phyloP scores from a whole-genome alignment of 768 basidiomycete genomes.

The Strobilomyces confusus region DNA sequence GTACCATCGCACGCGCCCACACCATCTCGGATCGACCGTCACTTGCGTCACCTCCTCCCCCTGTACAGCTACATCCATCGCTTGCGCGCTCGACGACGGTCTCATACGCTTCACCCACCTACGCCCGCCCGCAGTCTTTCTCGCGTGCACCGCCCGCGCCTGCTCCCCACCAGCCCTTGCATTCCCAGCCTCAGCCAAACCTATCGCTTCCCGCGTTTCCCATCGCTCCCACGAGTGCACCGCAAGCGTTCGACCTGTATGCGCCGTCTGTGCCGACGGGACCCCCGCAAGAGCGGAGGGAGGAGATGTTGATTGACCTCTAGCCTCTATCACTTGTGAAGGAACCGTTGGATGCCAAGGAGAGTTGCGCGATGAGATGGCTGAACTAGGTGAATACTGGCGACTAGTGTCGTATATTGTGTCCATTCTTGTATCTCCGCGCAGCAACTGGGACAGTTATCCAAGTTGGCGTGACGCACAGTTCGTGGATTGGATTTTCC shows the following conservation, averaged over 20 bases:
- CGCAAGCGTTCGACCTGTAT: conserved; percentile 52
- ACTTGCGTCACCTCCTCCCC: conserved; percentile 12
- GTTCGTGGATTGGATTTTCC: too few species aligned
- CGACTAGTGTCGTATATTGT: too few species aligned
- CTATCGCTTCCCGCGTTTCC: conserved; percentile 58
- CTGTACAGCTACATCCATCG: conserved; percentile 10
- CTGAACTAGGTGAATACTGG: too few species aligned
- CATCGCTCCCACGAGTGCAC: conserved; percentile 53
- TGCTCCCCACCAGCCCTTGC: conserved; percentile 4
- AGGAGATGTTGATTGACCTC: conserved; percentile 48
- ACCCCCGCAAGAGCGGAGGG: conserved; percentile 58
- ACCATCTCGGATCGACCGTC: conserved; percentile 25
- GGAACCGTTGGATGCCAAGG: too few species aligned
- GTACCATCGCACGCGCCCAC: conserved; percentile 24
- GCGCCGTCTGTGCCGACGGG: conserved; percentile 43
- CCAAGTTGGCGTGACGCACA: too few species aligned
- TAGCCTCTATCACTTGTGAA: too few species aligned
- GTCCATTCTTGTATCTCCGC: too few species aligned
- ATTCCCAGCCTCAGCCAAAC: conserved; percentile 17
- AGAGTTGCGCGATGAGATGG: too few species aligned
- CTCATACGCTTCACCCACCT: conserved; percentile 14
- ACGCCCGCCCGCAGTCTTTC: conserved; percentile 5
- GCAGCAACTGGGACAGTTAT: too few species aligned
- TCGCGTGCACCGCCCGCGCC: conserved; percentile 5
- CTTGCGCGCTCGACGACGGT: conserved; percentile 25